Conservation (phyloP, 2,329 filamentous ascomycete species). For the Microsporum ferrugineum region DNA sequence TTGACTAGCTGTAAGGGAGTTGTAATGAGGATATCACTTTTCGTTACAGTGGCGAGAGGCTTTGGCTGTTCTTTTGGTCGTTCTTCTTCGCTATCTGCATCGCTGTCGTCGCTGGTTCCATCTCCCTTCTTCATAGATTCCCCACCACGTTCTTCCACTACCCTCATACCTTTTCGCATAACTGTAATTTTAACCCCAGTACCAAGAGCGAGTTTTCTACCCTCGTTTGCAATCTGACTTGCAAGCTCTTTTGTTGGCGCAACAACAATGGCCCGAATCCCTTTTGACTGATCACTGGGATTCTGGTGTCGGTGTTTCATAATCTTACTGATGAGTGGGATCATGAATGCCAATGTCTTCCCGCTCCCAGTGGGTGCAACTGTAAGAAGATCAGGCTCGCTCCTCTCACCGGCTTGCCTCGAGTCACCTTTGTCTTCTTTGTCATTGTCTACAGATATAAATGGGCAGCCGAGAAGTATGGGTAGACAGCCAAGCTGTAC, state of each 20-base stretch:
- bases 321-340: conserved; percentile 72
- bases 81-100: conserved; percentile 8
- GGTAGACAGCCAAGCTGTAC: conserved; percentile 83
- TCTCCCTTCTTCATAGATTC: conserved; percentile 24
- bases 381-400: conserved; percentile 63
- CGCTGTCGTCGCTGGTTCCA: conserved; percentile 30
- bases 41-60: conserved; percentile 45
- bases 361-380: conserved; percentile 93
- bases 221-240: conserved; percentile 71
- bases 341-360: conserved; percentile 86
- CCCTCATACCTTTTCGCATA: conserved; percentile 74
- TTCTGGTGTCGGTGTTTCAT: conserved; percentile 43
- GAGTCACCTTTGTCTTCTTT: conserved; percentile 13
- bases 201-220: conserved; percentile 63
- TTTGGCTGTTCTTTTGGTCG: conserved; percentile 12
- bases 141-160: conserved; percentile 42
- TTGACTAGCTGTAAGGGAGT: conserved; percentile 71
- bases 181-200: conserved; percentile 69
- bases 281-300: conserved; percentile 38
- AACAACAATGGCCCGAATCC: conserved; percentile 57
- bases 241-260: conserved; percentile 73
- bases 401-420: conserved; percentile 14
- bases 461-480: conserved; percentile 49
- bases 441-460: conserved; percentile 28
- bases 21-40: conserved; percentile 67